Conservation (phyloP, 2,329 filamentous ascomycete genomes). For the Calonectria fujianensis region DNA sequence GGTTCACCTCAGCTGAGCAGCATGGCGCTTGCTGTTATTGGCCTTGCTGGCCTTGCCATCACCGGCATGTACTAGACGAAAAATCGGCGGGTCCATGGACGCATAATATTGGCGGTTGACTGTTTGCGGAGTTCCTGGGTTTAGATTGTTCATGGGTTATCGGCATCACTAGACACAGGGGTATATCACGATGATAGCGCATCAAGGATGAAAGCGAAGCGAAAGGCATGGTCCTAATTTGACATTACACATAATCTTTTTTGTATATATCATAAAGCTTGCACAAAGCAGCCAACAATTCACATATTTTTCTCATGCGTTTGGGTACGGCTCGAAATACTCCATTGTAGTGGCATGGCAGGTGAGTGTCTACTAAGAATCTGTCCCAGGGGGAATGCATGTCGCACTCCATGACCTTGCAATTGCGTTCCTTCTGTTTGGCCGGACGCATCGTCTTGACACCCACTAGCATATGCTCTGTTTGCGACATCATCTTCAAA, state of each 20-base stretch:
- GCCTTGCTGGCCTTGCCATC: not conserved
- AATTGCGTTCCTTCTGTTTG: too few species aligned
- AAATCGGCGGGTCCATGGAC: slow-evolving; percentile 3
- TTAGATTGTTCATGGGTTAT: not conserved
- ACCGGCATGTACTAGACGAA: not conserved
- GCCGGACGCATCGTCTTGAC: too few species aligned
- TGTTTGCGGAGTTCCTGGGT: not conserved
- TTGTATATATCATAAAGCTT: not conserved
- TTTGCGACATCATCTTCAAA: too few species aligned
- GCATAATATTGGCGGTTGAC: not conserved
- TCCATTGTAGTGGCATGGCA: too few species aligned
- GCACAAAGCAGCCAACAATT: not conserved
- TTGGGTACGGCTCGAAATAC: not conserved
- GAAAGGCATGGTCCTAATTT: slow-evolving; percentile 4
- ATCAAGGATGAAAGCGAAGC: slow-evolving; percentile 2
- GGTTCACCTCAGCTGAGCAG: not conserved
- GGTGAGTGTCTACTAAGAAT: too few species aligned
- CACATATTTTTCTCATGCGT: not conserved
- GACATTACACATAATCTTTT: not conserved
- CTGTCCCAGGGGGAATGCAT: too few species aligned
- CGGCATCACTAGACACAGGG: not conserved
- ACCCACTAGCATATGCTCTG: too few species aligned
- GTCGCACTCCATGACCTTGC: too few species aligned
- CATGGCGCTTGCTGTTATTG: not conserved
- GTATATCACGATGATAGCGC: not conserved